Evolutionary conservation across 1,284 basidiomycete genomes (phyloP), one percentile per base, ranked within the genome.

Genomic region (Meripilus lineatus): DNA sequence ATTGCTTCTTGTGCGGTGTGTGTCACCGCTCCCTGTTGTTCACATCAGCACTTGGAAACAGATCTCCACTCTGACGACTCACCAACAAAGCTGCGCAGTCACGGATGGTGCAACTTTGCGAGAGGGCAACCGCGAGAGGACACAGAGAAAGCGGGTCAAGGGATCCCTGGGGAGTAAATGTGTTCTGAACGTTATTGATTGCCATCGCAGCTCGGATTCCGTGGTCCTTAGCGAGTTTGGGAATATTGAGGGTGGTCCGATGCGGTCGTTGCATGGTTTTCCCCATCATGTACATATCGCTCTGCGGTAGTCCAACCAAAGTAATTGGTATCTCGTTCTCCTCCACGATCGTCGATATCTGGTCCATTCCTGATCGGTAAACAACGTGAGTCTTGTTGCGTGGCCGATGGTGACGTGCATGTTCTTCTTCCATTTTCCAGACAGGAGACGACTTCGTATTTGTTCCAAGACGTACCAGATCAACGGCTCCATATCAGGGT

Each of bases 231-330:
- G 63, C 62, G 33, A 79, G 59, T 44, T 67, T 59, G 20, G 74
- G 70, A 35, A 77, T 72, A 44, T 75, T 68, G 35, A 83, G 67
- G 21, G 79, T 77, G 42, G 75, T 66, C 47, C 78, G 62, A 21
- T 74, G 75, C 22, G 41, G 40, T 14, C 28, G 38, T 17, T 49
- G 38, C 40, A 45, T 28, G 22, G 44, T 49, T 20, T 75, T 65
- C 14, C 77, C 79, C 66, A 79, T 78, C 74, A 82, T 82, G 60
- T 81, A 84, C 55, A 81, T 64, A 50, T 84, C 79, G 46, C 73
- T 80, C 53, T 80, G 77, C 7, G 78, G 80, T 8, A 83, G 64
- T 2, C 74, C 71, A 5, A 83, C 72, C 34, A 83, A 68, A 44
- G 66, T 65, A 39, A 80, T 65, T 1, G 77, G 74, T 14, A 79